Evolutionary conservation across 768 basidiomycete species (phyloP), one percentile per base, ranked within the genome.

Genomic region (Leccinum rimulosum): DNA sequence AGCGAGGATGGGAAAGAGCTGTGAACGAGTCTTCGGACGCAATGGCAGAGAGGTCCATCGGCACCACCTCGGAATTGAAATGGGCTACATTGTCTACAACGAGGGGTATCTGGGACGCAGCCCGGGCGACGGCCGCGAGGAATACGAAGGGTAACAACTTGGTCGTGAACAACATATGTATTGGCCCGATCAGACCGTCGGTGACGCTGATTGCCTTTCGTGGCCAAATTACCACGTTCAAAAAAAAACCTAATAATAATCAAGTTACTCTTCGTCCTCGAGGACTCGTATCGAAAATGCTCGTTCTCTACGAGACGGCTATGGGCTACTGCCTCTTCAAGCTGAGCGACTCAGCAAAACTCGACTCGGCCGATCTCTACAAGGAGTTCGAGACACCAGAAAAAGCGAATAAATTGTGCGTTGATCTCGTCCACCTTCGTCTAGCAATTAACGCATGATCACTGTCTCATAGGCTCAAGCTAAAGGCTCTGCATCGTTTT

Each of bases 301-400:
- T 98, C 75, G 95, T 98, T 49, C 82, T 99, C 64, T 94, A 95
- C 79, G 97, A 98, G 80, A 95, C 94, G 2, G 85, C 94, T 43
- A 85, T 96, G 76, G 94, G 96, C 76, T 98, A 94, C 81, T 95
- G 93, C 80, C 89, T 99, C 55, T 98, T 99, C 87, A 97, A 97
- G 76, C 82, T 96, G 64, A 88, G 88, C 55, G 89, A 94, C 77
- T 80, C 91, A 43, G 90, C 89, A 56, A 97, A 95, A 79, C 78
- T 96, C 55, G 84, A 88, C 70, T 88, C 85, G 64, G 87, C 88
- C 57, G 88, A 97, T 75, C 75, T 98, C 52, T 91, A 88, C 84
- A 87, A 89, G 77, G 91, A 95, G 74, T 98, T 98, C 68, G 87
- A 95, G 77, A 91, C 86, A 52, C 93, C 95, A 47, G 94, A 96